Evolutionary conservation across 2,329 filamentous ascomycete genomes (phyloP), one percentile per base, ranked within the genome.

Genomic region (Sclerotinia sclerotiorum): DNA sequence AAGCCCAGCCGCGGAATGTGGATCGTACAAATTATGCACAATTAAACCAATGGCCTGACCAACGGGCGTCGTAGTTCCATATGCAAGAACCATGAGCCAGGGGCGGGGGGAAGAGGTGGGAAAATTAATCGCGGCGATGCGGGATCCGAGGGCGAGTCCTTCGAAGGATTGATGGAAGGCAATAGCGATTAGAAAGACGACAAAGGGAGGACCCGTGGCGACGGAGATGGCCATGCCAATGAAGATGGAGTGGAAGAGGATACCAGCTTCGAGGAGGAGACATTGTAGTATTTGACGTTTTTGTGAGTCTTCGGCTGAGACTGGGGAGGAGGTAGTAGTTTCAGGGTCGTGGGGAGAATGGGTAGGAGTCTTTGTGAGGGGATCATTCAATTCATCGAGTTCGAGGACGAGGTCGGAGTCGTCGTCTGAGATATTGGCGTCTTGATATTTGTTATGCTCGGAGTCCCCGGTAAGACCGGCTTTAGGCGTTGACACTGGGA

Each of bases 151-250:
- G 0, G 93, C 93, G 19, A 97, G 87, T 2, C 93, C 93, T 80
- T 97, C 93, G 72, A 97, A 97, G 0, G 91, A 93, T 80, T 97
- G 91, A 76, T 95, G 92, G 79, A 94, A 94, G 72, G 87, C 88
- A 71, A 95, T 93, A 62, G 92, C 92, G 42, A 94, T 83, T 0
- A 95, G 82, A 71, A 95, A 91, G 17, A 94, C 90, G 54, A 92
- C 82, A 76, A 95, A 95, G 1, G 90, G 87, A 0, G 91, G 89
- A 0, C 91, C 91, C 0, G 90, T 93, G 0, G 92, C 89, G 0
- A 95, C 92, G 0, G 90, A 93, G 42, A 95, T 84, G 5, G 92
- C 91, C 90, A 94, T 94, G 70, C 92, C 92, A 74, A 95, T 94
- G 76, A 95, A 95, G 66, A 95, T 84, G 75, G 88, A 91, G 81